These are phyloP conservation scores for Entomortierella lignicola DNA, from an alignment of 192 early-diverging fungal species.

Conservation along the genomic window DNA sequence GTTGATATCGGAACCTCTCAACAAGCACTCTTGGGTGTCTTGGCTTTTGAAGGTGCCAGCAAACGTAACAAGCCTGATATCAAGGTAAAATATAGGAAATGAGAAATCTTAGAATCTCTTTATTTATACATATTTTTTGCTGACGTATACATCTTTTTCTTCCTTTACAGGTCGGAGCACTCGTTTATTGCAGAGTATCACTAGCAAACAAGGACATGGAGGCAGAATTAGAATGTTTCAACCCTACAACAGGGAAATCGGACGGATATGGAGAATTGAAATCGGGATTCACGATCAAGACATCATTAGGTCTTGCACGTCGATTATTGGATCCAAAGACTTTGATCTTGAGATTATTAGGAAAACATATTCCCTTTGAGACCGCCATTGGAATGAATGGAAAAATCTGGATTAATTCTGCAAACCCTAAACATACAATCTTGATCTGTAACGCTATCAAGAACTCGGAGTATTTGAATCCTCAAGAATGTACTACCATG, in stretches of 20 bases:
- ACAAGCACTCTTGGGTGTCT: slow-evolving; percentile 75
- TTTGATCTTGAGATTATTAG: slow-evolving; percentile 77
- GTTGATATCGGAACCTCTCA: slow-evolving; percentile 97
- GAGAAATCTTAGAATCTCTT: not conserved
- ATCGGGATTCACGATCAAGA: slow-evolving; percentile 81
- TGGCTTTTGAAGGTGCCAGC: slow-evolving; percentile 96
- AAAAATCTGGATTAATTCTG: slow-evolving; percentile 90
- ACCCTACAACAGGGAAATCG: slow-evolving; percentile 80
- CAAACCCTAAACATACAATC: slow-evolving; percentile 69
- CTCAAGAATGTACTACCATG: slow-evolving; percentile 65
- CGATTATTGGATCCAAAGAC: slow-evolving; percentile 76
- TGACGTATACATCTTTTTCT: not conserved
- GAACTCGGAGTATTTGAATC: slow-evolving; percentile 75
- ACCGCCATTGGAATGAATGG: slow-evolving; percentile 94
- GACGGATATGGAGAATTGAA: slow-evolving; percentile 94
- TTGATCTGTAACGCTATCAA: slow-evolving; percentile 76
- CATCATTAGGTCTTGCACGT: slow-evolving; percentile 82
- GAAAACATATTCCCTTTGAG: slow-evolving; percentile 84
- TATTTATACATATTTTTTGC: no score
- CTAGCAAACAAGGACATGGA: slow-evolving; percentile 98
- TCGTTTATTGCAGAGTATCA: slow-evolving; percentile 87
- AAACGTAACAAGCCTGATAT: slow-evolving; percentile 91
- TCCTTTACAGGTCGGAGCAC: slow-evolving; percentile 65
- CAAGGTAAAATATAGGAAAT: slow-evolving; percentile 53
- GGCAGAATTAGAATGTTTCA: slow-evolving; percentile 93